Percentiles rank a stretch among this genome's conserved stretches.
phyloP scores from a whole-genome alignment of 345 rosid genomes.

The Theobroma cacao region DNA sequence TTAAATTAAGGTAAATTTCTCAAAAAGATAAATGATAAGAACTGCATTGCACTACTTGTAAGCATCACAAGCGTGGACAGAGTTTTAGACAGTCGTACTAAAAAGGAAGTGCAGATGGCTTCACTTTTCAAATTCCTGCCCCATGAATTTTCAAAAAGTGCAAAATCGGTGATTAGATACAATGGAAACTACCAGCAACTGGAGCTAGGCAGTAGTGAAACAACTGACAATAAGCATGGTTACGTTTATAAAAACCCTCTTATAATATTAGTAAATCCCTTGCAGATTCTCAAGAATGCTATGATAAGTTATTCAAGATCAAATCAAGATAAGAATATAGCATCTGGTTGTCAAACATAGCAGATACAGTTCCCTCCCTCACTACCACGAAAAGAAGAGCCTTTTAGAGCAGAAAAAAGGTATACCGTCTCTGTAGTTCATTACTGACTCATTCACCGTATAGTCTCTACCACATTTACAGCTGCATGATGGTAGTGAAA shows the following conservation, averaged over 20 bases:
- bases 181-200: not conserved
- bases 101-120: not conserved
- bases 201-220: not conserved
- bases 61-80: not conserved
- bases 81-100: not conserved
- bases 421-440: conserved; percentile 1
- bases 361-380: not conserved
- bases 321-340: not conserved
- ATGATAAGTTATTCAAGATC: not conserved
- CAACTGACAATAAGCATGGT: not conserved
- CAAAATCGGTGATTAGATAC: not conserved
- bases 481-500: not conserved
- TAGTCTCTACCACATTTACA: not conserved
- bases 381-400: not conserved
- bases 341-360: not conserved
- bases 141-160: not conserved
- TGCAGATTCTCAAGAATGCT: not conserved
- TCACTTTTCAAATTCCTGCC: not conserved
- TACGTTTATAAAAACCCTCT: not conserved
- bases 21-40: not conserved
- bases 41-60: not conserved
- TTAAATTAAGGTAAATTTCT: not conserved
- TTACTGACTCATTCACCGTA: not conserved
- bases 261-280: not conserved
- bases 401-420: not conserved